phyloP scores from a whole-genome alignment of 768 basidiomycete genomes.

The Leccinum pellstonianum region DNA sequence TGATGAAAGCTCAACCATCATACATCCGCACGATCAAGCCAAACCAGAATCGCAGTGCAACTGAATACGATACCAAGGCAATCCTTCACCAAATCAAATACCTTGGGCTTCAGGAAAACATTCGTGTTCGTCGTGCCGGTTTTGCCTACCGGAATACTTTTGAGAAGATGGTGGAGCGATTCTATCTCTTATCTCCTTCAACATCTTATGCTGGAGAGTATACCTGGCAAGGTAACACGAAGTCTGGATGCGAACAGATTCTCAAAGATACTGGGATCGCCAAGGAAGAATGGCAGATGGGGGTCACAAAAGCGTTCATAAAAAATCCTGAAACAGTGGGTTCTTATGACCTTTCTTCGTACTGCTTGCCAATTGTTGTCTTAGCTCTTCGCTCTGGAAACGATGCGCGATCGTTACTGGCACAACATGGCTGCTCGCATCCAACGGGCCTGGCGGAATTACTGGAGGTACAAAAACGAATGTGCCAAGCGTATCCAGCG shows the following conservation, averaged over 20 bases:
- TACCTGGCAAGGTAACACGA: constrained; percentile 89
- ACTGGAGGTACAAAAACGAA: constrained; percentile 93
- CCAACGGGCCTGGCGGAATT: constrained; percentile 94
- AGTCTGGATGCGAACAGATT: constrained; percentile 90
- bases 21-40: constrained; percentile 99
- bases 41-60: constrained; percentile 90
- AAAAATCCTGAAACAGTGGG: constrained; percentile 97
- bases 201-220: constrained; percentile 99
- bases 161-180: constrained; percentile 98
- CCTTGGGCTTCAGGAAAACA: constrained; percentile 97
- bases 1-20: constrained; percentile 96
- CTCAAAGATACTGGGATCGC: constrained; percentile 94
- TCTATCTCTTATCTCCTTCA: constrained; percentile 91
- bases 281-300: constrained; percentile 99
- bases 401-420: constrained; percentile 99
- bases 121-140: constrained; percentile 93
- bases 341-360: constrained; percentile 1
- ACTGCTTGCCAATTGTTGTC: constrained; percentile 1
- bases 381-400: constrained; percentile 95
- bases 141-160: constrained; percentile 99
- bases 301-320: constrained; percentile 97
- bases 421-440: constrained; percentile 99
- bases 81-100: constrained; percentile 99
- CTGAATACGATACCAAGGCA: constrained; percentile 92
- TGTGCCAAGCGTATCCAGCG: constrained; percentile 93